Conservation (phyloP, 768 basidiomycete species). For the Rhodocollybia butyracea region DNA sequence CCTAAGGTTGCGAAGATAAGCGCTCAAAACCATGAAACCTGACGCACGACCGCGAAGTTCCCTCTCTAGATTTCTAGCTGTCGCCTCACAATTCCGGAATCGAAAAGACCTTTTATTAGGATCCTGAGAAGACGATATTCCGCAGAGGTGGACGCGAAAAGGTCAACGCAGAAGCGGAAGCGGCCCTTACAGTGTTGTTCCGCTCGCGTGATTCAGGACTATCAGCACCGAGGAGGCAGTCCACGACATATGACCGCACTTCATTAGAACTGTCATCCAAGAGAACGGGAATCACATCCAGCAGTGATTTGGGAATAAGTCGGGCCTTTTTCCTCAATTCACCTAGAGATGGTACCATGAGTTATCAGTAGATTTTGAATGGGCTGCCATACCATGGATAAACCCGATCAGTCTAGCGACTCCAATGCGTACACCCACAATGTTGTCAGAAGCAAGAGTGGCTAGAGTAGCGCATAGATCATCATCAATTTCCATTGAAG, state of each 20-base stretch:
- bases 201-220: background rate
- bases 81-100: background rate
- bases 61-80: background rate
- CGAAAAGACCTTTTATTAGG: background rate
- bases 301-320: slow-evolving; percentile 15
- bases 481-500: slow-evolving; percentile 38
- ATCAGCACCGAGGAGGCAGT: background rate
- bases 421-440: slow-evolving; percentile 84
- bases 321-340: background rate
- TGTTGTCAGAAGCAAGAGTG: slow-evolving; percentile 57
- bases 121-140: background rate
- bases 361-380: background rate
- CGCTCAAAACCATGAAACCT: too few relatives aligned
- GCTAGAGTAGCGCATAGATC: slow-evolving; percentile 55
- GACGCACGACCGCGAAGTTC: background rate
- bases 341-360: background rate
- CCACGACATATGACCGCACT: slow-evolving; percentile 53
- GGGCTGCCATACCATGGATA: slow-evolving; percentile 46
- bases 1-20: too few relatives aligned
- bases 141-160: slow-evolving; percentile 33
- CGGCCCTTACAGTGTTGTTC: background rate
- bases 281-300: slow-evolving; percentile 40
- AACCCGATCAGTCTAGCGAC: slow-evolving; percentile 69
- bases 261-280: slow-evolving; percentile 56
- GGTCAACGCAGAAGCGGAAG: slow-evolving; percentile 18